These are phyloP conservation scores for Moricandia moricandioides DNA, from an alignment of 345 rosid genomes.

Conservation along the genomic window DNA sequence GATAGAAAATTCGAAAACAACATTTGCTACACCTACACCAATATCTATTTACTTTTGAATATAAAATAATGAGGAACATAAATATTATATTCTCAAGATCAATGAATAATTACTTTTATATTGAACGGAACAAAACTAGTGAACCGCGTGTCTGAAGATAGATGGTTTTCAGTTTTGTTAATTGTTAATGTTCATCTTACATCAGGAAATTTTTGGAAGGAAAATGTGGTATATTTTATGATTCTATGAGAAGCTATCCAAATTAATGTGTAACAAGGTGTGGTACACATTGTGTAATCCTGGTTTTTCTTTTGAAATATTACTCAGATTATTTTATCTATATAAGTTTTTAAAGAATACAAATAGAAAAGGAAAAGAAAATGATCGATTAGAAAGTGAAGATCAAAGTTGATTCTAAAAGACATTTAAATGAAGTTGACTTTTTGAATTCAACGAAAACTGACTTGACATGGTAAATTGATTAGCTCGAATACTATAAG, in stretches of 20 bases:
- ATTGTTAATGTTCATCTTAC: neutral
- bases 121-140: neutral
- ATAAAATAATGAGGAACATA: conserved; percentile 5
- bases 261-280: neutral
- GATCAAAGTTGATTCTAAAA: conserved; percentile 27
- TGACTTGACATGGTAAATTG: conserved; percentile 30
- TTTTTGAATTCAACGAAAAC: conserved; percentile 16
- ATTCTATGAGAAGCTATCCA: neutral
- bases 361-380: neutral
- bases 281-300: neutral
- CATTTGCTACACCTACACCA: conserved; percentile 25
- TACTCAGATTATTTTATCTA: neutral
- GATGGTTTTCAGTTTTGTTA: neutral
- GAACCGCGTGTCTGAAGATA: neutral
- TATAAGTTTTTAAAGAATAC: neutral
- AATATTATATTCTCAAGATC: conserved; percentile 16
- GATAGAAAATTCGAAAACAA: conserved; percentile 25
- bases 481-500: conserved; percentile 34
- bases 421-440: conserved; percentile 22
- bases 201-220: neutral
- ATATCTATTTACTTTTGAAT: neutral
- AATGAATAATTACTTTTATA: neutral
- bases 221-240: neutral
- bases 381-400: conserved; percentile 10
- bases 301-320: neutral